Percentiles rank a stretch among this genome's conserved stretches.
phyloP scores from a whole-genome alignment of 1,284 basidiomycete genomes.

The Volvariella volvacea region DNA sequence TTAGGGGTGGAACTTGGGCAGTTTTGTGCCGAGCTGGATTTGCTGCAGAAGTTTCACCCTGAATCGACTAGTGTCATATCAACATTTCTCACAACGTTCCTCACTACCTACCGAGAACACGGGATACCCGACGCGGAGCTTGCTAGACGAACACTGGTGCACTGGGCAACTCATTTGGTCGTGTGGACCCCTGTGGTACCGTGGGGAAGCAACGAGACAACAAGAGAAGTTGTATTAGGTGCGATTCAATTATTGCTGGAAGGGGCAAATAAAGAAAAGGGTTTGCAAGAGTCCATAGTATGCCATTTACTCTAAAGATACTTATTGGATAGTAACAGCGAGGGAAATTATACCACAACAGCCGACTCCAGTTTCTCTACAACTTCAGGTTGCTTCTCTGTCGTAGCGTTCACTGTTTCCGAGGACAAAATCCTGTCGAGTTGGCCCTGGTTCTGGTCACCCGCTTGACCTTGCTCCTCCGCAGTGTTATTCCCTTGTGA shows the following conservation, averaged over 20 bases:
- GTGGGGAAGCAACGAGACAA: constrained; percentile 40
- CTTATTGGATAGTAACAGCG: too few relatives aligned
- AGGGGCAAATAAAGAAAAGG: constrained; percentile 19
- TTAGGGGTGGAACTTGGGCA: constrained; percentile 52
- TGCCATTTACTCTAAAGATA: too few relatives aligned
- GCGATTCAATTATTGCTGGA: constrained; percentile 38
- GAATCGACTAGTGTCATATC: constrained; percentile 24
- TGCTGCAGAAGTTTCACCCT: constrained; percentile 37
- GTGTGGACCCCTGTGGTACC: constrained; percentile 34
- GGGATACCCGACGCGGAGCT: constrained; percentile 12
- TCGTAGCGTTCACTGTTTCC: too few relatives aligned
- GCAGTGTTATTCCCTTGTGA: too few relatives aligned
- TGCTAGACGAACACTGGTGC: constrained; percentile 24
- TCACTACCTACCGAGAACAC: constrained; percentile 31
- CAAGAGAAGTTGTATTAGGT: constrained; percentile 37
- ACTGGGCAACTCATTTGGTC: constrained; percentile 45
- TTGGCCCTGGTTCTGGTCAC: too few relatives aligned
- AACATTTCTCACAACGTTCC: constrained; percentile 32
- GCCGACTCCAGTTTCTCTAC: too few relatives aligned
- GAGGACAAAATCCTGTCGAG: too few relatives aligned
- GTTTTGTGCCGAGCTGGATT: constrained; percentile 49
- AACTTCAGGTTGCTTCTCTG: too few relatives aligned
- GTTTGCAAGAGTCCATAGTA: too few relatives aligned
- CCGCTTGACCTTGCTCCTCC: too few relatives aligned
- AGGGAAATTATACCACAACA: too few relatives aligned